Evolutionary conservation across 1,284 basidiomycete genomes (phyloP), one percentile per base, ranked within the genome.

Genomic region (Tylopilus orsonianus): DNA sequence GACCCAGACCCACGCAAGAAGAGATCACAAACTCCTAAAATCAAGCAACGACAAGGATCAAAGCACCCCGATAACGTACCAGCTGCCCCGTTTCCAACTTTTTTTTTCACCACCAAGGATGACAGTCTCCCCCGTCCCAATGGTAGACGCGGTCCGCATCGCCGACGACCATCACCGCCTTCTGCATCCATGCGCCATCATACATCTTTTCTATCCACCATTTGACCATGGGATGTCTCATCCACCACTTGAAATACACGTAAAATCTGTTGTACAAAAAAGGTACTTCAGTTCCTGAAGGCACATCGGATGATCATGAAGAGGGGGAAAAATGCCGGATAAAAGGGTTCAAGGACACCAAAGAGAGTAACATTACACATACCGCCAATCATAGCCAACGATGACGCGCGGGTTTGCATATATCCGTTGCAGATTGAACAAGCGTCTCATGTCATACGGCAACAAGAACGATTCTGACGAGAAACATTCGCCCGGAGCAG

Each of bases 401-500:
- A 59, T 12, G 19, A 63, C 60, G 4, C 58, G 60, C 4, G 58
- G 60, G 19, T 64, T 63, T 13, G 35, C 27, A 18, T 46, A 42
- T 8, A 64, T 61, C 24, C 66, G 66, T 27, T 66, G 55, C 37
- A 75, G 53, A 16, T 63, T 61, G 48, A 76, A 73, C 26, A 75
- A 50, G 4, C 78, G 71, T 49, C 80, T 73, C 23, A 82, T 61
- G 59, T 83, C 80, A 61, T 80, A 79, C 5, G 75, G 75, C 14
- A 77, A 66, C 41, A 79, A 58, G 65, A 80, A 78, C 32, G 74
- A 79, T 64, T 83, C 80, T 19, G 71, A 74, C 33, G 75, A 75
- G 56, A 71, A 75, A 60, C 80, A 83, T 47, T 74, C 72, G 8
- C 59, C 65, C 19, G 65, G 54, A 1, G 51, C 57, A 10, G 73